Percentiles rank a stretch among this genome's conserved stretches.
phyloP scores from a whole-genome alignment of 2,329 filamentous ascomycete species.

The Fusarium sp. region DNA sequence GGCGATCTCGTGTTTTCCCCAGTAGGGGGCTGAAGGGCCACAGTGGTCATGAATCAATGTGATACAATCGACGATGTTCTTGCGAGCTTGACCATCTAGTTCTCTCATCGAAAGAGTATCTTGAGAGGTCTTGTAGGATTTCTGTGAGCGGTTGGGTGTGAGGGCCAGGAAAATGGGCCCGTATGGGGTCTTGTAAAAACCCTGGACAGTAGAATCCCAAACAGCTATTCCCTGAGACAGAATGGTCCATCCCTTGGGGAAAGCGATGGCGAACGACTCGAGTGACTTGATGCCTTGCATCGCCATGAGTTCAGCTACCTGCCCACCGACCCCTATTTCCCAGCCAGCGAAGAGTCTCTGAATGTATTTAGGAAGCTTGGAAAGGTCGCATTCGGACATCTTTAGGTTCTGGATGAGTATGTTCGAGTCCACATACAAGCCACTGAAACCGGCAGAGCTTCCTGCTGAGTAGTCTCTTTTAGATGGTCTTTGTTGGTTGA shows the following conservation, averaged over 20 bases:
- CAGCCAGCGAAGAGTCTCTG: constrained; percentile 15
- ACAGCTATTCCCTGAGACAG: constrained; percentile 43
- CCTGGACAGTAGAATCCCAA: constrained; percentile 42
- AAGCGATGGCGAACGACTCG: constrained; percentile 38
- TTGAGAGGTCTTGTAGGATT: not conserved
- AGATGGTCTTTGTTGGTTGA: not conserved
- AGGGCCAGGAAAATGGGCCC: constrained; percentile 44
- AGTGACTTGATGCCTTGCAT: constrained; percentile 41
- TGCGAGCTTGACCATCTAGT: not conserved
- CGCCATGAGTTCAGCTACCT: too few relatives aligned
- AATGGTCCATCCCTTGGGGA: constrained; percentile 38
- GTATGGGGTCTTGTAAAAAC: constrained; percentile 26
- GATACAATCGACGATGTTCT: not conserved
- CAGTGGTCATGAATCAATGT: not conserved
- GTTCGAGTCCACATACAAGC: not conserved
- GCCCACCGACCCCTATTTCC: not conserved
- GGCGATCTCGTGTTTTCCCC: not conserved
- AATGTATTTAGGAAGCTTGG: not conserved
- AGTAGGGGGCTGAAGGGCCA: constrained; percentile 14
- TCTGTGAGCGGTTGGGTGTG: constrained; percentile 41
- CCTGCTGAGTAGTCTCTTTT: not conserved
- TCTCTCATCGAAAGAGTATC: not conserved
- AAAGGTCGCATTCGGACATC: not conserved
- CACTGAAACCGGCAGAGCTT: not conserved
- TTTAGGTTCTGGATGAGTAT: not conserved